Evolutionary conservation across 352 stramenopile species (phyloP), one percentile per base, ranked within the genome.

Genomic region (Pythium monospermum): DNA sequence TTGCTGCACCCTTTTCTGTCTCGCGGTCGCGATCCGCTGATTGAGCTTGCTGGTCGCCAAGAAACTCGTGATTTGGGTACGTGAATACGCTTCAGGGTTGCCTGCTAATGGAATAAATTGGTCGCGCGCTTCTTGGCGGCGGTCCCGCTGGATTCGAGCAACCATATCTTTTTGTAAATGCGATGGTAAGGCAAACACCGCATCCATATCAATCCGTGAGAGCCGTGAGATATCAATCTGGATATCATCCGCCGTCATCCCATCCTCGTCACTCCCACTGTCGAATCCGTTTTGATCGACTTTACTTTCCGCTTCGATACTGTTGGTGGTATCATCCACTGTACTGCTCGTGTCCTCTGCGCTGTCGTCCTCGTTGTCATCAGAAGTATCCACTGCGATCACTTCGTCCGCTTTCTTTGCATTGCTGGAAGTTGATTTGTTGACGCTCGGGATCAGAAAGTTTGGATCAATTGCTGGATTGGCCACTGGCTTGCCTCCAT

Each of bases 91-190:
- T 22, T 95, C 78, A 0, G 96, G 94, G 49, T 98, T 87, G 1
- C 85, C 91, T 2, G 97, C 96, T 0, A 98, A 85, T 4, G 89
- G 83, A 51, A 99, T 98, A 51, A 98, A 99, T 66, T 97, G 86
- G 39, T 95, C 76, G 8, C 97, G 85, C n/a, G 85, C 71, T 71
- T 97, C 73, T 75, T 92, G 71, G 64, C 86, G 64, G 8, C 93
- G 75, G 42, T 98, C 85, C 23, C 84, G 70, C 46, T 84, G 70
- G 55, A 97, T 95, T n/a, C 76, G 70, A 11, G 80, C 69, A 37
- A 99, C 87, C 69, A 97, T 90, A 46, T 98, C 85, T 45, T 97
- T 97, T 31, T 97, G 87, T 19, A 96, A 53, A 30, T 91, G 76
- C 25, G 75, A 52, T 1, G 94, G 92, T 7, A 99, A 64, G 12